Evolutionary conservation across 2,329 filamentous ascomycete species (phyloP).

Genomic region (Colletotrichum tamarilloi): DNA sequence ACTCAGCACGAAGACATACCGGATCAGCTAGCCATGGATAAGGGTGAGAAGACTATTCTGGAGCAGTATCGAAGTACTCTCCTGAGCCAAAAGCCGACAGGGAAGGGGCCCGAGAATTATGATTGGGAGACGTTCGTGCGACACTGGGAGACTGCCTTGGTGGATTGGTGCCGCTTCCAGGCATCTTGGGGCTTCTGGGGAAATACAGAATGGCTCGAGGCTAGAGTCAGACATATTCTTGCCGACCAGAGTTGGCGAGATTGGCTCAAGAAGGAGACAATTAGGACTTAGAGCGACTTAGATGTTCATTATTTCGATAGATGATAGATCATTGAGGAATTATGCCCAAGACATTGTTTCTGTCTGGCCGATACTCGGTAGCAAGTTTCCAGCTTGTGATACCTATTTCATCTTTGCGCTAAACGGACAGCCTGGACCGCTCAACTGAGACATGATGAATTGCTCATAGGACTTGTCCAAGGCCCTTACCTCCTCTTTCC

Average conservation of each 20-base stretch:
- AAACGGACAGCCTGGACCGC: constrained; percentile 1
- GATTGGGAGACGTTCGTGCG: constrained; percentile 63
- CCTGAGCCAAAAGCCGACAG: constrained; percentile 37
- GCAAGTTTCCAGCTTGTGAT: not conserved
- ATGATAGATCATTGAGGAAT: not conserved
- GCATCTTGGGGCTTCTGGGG: constrained; percentile 72
- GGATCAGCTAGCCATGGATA: constrained; percentile 57
- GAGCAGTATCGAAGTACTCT: constrained; percentile 58
- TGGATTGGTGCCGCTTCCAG: constrained; percentile 74
- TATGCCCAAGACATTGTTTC: not conserved
- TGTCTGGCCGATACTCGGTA: not conserved
- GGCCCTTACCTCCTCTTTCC: not conserved
- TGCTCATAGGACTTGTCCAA: constrained; percentile 9
- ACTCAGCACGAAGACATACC: constrained; percentile 44
- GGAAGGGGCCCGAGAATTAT: constrained; percentile 52
- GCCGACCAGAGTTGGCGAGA: constrained; percentile 55
- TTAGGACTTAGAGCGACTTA: not conserved
- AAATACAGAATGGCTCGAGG: constrained; percentile 68
- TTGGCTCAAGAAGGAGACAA: constrained; percentile 51
- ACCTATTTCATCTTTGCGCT: not conserved
- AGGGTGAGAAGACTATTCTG: constrained; percentile 63
- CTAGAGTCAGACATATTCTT: constrained; percentile 62
- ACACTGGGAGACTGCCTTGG: constrained; percentile 75
- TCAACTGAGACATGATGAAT: not conserved
- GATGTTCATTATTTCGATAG: not conserved